Evolutionary conservation across 148 eudicot species (phyloP).

Genomic region (Vaccinium myrtillus): DNA sequence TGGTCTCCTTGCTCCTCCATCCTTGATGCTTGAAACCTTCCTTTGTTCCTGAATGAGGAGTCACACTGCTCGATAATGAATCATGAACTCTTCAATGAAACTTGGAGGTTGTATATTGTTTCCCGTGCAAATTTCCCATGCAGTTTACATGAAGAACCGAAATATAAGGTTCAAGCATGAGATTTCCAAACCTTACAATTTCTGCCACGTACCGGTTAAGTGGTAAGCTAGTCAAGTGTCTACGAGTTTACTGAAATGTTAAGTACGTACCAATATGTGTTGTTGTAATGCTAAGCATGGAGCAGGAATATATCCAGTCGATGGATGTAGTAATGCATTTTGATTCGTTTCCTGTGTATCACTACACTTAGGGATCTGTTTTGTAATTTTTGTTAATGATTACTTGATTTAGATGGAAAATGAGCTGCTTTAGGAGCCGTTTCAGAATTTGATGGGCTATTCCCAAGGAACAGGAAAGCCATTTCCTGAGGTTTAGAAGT

Average conservation of each 20-base stretch:
- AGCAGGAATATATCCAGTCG: background rate
- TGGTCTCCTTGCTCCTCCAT: slow-evolving; percentile 6
- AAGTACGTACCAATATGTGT: background rate
- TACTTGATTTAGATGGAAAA: background rate
- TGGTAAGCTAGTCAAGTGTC: background rate
- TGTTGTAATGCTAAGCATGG: background rate
- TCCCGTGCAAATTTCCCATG: background rate
- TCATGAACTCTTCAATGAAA: background rate
- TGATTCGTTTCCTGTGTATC: background rate
- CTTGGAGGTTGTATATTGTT: background rate
- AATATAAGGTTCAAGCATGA: background rate
- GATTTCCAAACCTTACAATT: background rate
- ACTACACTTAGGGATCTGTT: background rate
- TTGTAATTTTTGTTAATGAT: background rate
- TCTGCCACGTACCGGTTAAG: background rate
- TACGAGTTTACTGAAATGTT: background rate
- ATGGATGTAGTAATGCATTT: background rate
- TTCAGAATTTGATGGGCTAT: background rate
- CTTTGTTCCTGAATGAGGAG: background rate
- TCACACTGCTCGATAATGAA: background rate
- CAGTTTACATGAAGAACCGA: background rate
- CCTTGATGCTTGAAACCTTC: background rate
- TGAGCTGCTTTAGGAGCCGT: background rate
- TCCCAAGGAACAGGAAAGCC: background rate
- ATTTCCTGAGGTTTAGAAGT: background rate